A percentile compares a stretch with the other conserved stretches of the same genome.
Conservation (phyloP, 345 rosid species). For the Citrus inodora region DNA sequence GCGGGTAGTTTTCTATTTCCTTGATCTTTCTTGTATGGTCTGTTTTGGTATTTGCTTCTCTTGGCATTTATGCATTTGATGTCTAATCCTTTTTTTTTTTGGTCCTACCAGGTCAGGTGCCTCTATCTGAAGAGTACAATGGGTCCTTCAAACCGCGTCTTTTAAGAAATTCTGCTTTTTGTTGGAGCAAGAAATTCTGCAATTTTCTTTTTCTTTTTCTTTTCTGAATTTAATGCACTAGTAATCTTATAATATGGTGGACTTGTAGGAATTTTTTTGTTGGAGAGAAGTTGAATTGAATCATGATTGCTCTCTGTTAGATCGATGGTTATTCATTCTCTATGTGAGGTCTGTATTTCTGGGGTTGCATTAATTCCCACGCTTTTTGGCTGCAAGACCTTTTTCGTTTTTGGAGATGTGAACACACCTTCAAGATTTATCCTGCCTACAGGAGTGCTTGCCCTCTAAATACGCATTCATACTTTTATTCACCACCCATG, state of each 20-base stretch:
- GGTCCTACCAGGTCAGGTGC: conserved; percentile 55
- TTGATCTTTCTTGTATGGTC: neutral
- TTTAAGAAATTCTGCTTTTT: conserved; percentile 25
- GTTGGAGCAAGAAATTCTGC: neutral
- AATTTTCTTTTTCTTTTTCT: neutral
- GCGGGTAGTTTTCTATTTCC: neutral
- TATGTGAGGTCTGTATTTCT: neutral
- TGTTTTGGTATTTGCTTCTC: neutral
- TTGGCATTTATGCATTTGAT: neutral
- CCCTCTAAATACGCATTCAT: too few species aligned
- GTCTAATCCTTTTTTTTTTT: neutral
- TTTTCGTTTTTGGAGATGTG: neutral
- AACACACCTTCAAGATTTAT: neutral
- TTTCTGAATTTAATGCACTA: neutral
- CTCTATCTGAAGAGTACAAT: conserved; percentile 73
- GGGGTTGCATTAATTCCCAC: too few species aligned
- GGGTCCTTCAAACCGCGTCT: conserved; percentile 64
- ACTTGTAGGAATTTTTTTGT: neutral
- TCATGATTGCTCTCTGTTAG: neutral
- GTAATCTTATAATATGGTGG: neutral
- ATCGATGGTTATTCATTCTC: neutral
- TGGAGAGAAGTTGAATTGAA: conserved; percentile 4
- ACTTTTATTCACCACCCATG: too few species aligned
- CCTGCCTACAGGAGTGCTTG: neutral
- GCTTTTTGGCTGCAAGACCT: too few species aligned